These are phyloP conservation scores for Russula virescens DNA, from an alignment of 768 basidiomycete genomes.

Conservation along the genomic window DNA sequence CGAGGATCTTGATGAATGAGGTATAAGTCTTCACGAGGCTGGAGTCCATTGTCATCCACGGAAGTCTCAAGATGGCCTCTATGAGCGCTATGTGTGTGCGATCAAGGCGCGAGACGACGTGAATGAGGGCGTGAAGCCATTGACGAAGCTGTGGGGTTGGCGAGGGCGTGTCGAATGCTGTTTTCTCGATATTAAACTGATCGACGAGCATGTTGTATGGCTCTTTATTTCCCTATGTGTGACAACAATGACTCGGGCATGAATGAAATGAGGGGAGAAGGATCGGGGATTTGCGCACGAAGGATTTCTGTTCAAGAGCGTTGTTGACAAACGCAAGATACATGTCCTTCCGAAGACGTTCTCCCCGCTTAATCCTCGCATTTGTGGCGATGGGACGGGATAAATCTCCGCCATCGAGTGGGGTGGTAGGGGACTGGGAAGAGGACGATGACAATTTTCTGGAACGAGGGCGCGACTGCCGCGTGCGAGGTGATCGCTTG, in stretches of 20 bases:
- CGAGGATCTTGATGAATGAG: slow-evolving; percentile 83
- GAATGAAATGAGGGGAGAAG: background rate
- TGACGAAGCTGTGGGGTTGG: slow-evolving; percentile 55
- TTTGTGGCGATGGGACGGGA: slow-evolving; percentile 70
- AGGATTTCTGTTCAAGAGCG: slow-evolving; percentile 66
- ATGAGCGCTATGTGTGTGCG: slow-evolving; percentile 73
- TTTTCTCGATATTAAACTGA: slow-evolving; percentile 63
- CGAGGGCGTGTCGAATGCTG: slow-evolving; percentile 30
- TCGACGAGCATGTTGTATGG: slow-evolving; percentile 85
- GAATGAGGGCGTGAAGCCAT: slow-evolving; percentile 83
- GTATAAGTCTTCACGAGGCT: slow-evolving; percentile 84
- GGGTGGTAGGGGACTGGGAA: slow-evolving; percentile 19
- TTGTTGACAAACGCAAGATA: slow-evolving; percentile 79
- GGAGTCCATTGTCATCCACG: slow-evolving; percentile 90
- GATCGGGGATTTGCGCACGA: slow-evolving; percentile 42
- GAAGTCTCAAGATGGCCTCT: slow-evolving; percentile 78
- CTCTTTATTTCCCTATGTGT: slow-evolving; percentile 63
- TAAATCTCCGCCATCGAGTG: slow-evolving; percentile 16
- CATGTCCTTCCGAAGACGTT: slow-evolving; percentile 74
- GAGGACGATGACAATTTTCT: slow-evolving; percentile 2
- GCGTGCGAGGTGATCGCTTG: slow-evolving; percentile 28
- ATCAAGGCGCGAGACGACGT: slow-evolving; percentile 88
- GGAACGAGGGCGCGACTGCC: background rate
- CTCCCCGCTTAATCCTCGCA: slow-evolving; percentile 70
- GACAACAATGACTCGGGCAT: background rate